These are phyloP conservation scores for Zanthoxylum bungeanum DNA, from an alignment of 345 rosid species.

Conservation along the genomic window DNA sequence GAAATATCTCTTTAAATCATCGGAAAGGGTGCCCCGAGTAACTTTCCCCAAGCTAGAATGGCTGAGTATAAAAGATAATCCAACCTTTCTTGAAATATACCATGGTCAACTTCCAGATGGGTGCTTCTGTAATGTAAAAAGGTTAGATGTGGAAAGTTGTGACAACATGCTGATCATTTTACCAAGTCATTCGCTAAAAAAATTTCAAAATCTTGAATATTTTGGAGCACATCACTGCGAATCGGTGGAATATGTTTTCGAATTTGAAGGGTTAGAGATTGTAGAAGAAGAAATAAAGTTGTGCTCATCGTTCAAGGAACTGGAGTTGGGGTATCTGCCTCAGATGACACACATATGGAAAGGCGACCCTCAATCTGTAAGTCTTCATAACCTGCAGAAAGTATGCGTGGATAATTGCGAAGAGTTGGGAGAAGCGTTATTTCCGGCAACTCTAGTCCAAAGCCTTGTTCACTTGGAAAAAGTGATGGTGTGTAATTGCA, in stretches of 20 bases:
- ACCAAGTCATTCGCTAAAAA: not conserved
- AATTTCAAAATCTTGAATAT: not conserved
- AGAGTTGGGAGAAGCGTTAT: not conserved
- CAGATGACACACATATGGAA: not conserved
- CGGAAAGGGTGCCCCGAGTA: not conserved
- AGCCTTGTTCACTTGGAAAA: too few species aligned
- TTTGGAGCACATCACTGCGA: accelerated
- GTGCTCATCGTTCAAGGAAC: not conserved
- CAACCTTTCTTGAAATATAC: not conserved
- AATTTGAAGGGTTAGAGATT: not conserved
- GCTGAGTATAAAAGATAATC: accelerated
- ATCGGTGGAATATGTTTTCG: not conserved
- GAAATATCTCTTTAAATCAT: not conserved
- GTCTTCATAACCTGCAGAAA: not conserved
- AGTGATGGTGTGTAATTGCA: too few species aligned
- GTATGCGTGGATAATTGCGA: accelerated
- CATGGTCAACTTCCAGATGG: not conserved
- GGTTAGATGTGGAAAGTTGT: accelerated
- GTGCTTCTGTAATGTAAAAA: not conserved
- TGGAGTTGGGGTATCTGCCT: not conserved
- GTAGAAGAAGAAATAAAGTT: not conserved
- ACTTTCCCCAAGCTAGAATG: not conserved
- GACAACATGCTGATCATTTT: not conserved
- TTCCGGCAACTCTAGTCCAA: not conserved
- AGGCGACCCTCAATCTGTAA: not conserved